These are phyloP conservation scores for Baudoinia panamericana DNA, from an alignment of 495 filamentous ascomycete species.

Conservation along the genomic window DNA sequence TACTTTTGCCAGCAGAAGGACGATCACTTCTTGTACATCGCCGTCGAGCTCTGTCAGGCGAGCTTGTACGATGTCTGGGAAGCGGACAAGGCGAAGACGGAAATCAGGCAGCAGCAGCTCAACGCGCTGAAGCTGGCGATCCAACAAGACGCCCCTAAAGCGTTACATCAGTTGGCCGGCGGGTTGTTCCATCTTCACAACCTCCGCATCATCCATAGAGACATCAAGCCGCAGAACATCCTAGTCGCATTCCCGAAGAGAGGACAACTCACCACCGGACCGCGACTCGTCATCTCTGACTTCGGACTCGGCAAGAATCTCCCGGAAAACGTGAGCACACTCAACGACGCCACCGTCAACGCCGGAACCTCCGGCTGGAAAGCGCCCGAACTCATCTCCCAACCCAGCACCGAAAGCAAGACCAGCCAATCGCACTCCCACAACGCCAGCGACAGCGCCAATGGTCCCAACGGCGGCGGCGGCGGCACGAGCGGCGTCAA, in stretches of 20 bases:
- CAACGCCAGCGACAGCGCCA: slow-evolving; percentile 22
- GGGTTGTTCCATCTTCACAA: slow-evolving; percentile 82
- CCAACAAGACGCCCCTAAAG: slow-evolving; percentile 45
- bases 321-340: slow-evolving; percentile 89
- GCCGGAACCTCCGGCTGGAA: slow-evolving; percentile 94
- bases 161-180: slow-evolving; percentile 73
- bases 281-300: slow-evolving; percentile 84
- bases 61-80: slow-evolving; percentile 59
- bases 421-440: slow-evolving; percentile 27
- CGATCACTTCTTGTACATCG: slow-evolving; percentile 89
- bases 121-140: slow-evolving; percentile 39
- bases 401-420: slow-evolving; percentile 42
- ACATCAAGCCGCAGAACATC: slow-evolving; percentile 96
- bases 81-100: slow-evolving; percentile 15
- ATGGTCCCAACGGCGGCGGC: slow-evolving; percentile 34
- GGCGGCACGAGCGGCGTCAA: slow-evolving; percentile 71
- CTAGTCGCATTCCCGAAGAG: slow-evolving; percentile 50
- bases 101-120: slow-evolving; percentile 15
- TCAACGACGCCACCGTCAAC: slow-evolving; percentile 85
- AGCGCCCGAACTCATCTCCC: slow-evolving; percentile 76
- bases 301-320: slow-evolving; percentile 97
- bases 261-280: slow-evolving; percentile 34
- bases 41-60: slow-evolving; percentile 86
- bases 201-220: slow-evolving; percentile 88
- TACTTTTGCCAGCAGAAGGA: slow-evolving; percentile 86